Evolutionary conservation across 2,329 filamentous ascomycete species (phyloP).

Genomic region (Penicillium italicum): DNA sequence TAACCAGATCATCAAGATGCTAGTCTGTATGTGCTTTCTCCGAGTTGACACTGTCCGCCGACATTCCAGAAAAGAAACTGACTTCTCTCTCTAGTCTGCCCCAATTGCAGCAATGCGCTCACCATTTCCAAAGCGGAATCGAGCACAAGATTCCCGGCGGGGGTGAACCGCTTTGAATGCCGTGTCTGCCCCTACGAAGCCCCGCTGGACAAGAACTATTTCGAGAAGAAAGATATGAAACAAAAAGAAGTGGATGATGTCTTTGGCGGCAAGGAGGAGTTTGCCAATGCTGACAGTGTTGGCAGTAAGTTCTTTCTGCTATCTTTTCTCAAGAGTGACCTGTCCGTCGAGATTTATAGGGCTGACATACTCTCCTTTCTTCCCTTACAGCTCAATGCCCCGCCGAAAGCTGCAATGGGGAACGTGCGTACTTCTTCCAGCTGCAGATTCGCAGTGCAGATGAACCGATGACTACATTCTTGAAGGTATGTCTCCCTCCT

Average conservation of each 20-base stretch:
- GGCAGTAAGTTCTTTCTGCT: constrained; percentile 46
- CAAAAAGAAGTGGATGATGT: constrained; percentile 86
- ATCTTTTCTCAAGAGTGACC: neutral
- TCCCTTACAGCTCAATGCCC: constrained; percentile 67
- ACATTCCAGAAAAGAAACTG: constrained; percentile 12
- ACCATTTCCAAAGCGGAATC: constrained; percentile 44
- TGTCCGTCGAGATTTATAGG: neutral
- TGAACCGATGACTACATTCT: constrained; percentile 97
- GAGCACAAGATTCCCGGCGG: constrained; percentile 38
- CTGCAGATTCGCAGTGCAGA: constrained; percentile 97
- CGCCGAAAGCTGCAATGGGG: constrained; percentile 72
- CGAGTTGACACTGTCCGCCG: neutral
- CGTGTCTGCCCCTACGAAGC: constrained; percentile 93
- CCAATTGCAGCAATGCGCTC: constrained; percentile 49
- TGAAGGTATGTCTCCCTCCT: constrained; percentile 58
- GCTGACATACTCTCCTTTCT: neutral
- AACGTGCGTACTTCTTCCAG: constrained; percentile 89
- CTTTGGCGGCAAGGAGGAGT: constrained; percentile 80
- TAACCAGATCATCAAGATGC: constrained; percentile 9
- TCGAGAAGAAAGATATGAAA: constrained; percentile 74
- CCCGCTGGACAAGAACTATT: constrained; percentile 73
- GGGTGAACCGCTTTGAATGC: constrained; percentile 82
- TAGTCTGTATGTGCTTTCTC: constrained; percentile 20
- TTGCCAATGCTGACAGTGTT: constrained; percentile 87
- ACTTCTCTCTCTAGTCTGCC: constrained; percentile 41